Evolutionary conservation across 2,329 filamentous ascomycete genomes (phyloP).

Genomic region (Neocucurbitaria cava): DNA sequence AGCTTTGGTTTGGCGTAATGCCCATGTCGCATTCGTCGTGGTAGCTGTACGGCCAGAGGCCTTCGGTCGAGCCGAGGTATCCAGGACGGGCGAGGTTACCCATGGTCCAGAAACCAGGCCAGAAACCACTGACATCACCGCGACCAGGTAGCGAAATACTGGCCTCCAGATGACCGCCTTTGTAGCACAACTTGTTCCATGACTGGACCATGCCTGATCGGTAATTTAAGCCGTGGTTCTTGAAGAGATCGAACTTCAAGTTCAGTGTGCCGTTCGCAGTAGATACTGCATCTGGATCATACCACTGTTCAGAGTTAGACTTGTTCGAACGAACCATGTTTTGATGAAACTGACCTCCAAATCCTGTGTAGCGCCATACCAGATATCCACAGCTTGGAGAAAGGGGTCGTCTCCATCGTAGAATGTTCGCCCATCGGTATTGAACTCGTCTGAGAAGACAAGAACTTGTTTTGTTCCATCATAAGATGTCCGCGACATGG

Average conservation of each 20-base stretch:
- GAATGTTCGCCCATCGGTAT: conserved; percentile 70
- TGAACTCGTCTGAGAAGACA: conserved; percentile 78
- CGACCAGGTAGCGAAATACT: conserved; percentile 73
- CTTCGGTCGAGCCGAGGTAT: conserved; percentile 73
- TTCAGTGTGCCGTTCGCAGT: conserved; percentile 69
- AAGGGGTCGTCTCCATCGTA: conserved; percentile 75
- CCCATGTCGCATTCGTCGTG: conserved; percentile 71
- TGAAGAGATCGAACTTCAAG: conserved; percentile 69
- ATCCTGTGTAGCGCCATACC: conserved; percentile 76
- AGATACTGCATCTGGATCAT: conserved; percentile 71
- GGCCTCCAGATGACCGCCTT: conserved; percentile 72
- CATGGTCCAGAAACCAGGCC: conserved; percentile 80
- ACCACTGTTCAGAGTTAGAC: conserved; percentile 60
- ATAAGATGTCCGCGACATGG: conserved; percentile 61
- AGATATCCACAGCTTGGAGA: conserved; percentile 71
- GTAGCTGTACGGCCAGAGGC: conserved; percentile 78
- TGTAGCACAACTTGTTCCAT: conserved; percentile 78
- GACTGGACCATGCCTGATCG: conserved; percentile 77
- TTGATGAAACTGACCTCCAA: conserved; percentile 59
- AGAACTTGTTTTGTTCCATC: conserved; percentile 69
- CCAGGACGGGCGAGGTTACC: conserved; percentile 74
- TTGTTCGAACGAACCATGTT: not conserved
- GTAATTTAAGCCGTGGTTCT: conserved; percentile 70
- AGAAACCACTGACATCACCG: conserved; percentile 72
- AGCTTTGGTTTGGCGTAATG: conserved; percentile 75